Percentiles rank a stretch among this genome's conserved stretches.
These are phyloP conservation scores for Lepraria neglecta DNA, from an alignment of 495 filamentous ascomycete genomes.

Conservation along the genomic window DNA sequence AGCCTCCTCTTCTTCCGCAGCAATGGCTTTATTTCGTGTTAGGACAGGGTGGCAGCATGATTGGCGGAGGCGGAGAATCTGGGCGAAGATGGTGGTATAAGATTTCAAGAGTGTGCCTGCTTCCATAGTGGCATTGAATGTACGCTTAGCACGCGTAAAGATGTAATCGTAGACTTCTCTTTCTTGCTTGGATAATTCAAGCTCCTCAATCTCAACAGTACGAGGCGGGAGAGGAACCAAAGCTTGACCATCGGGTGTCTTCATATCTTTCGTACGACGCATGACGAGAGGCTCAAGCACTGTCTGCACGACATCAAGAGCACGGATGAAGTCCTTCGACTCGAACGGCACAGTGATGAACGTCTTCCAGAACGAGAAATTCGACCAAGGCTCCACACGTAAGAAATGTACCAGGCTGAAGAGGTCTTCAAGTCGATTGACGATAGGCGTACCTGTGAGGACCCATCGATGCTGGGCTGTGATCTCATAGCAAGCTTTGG, in stretches of 20 bases:
- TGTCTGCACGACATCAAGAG: conserved; percentile 93
- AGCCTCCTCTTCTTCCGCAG: conserved; percentile 83
- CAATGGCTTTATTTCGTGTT: conserved; percentile 73
- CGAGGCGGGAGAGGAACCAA: conserved; percentile 81
- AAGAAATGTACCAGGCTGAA: conserved; percentile 91
- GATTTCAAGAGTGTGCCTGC: conserved; percentile 89
- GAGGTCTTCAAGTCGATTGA: conserved; percentile 94
- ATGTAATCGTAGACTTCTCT: conserved; percentile 89
- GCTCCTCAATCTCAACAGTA: conserved; percentile 71
- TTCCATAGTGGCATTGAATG: conserved; percentile 78
- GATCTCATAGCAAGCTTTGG: conserved; percentile 87
- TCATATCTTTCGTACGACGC: conserved; percentile 94
- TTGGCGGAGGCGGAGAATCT: conserved; percentile 89
- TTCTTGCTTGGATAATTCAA: conserved; percentile 77
- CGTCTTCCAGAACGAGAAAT: conserved; percentile 97
- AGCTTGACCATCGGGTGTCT: conserved; percentile 80
- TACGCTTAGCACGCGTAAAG: conserved; percentile 70
- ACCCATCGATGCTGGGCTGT: conserved; percentile 83
- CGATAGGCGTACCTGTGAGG: conserved; percentile 92
- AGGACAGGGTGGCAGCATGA: conserved; percentile 90
- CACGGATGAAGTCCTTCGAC: conserved; percentile 84
- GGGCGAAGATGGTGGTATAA: conserved; percentile 93
- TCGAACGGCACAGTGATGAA: conserved; percentile 98
- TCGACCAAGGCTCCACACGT: conserved; percentile 92
- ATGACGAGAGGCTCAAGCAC: conserved; percentile 94